phyloP scores from a whole-genome alignment of 306 rosid genomes.

The Pyrus betulifolia region DNA sequence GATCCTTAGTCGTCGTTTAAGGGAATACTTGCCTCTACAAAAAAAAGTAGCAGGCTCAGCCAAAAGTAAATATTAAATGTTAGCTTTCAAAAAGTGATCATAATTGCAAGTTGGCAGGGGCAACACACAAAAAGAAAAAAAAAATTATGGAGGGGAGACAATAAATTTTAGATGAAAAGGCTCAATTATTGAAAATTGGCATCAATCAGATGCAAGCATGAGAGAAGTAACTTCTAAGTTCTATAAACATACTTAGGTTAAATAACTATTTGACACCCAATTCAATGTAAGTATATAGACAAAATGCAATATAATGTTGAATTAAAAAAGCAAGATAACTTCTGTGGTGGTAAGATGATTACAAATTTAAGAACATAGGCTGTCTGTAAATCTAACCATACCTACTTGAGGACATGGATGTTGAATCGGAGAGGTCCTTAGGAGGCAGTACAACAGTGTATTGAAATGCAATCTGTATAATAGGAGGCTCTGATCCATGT shows the following conservation, averaged over 20 bases:
- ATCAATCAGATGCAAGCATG: neutral
- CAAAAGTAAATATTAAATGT: neutral
- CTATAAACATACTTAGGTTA: neutral
- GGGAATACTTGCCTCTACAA: conserved; percentile 65
- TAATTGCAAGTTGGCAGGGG: conserved; percentile 3
- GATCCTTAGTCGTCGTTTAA: conserved; percentile 74
- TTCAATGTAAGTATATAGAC: neutral
- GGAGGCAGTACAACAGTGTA: conserved; percentile 88
- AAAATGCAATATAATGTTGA: neutral
- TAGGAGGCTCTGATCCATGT: conserved; percentile 65
- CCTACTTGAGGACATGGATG: conserved; percentile 51
- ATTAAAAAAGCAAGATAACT: neutral
- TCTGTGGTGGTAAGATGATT: neutral
- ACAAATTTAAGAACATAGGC: neutral
- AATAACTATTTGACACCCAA: neutral
- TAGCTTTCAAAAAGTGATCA: conserved; percentile 5
- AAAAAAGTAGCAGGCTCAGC: conserved; percentile 15
- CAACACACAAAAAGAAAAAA: neutral
- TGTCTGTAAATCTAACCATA: conserved; percentile 22
- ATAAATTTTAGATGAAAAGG: neutral
- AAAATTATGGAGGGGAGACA: neutral
- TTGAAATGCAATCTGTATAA: conserved; percentile 85
- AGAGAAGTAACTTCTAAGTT: neutral
- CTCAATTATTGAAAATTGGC: neutral
- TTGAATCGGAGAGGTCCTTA: conserved; percentile 55